Base-by-base conservation (phyloP, 371 early-diverging fungal species). In the Dichotomocladium elegans region DNA sequence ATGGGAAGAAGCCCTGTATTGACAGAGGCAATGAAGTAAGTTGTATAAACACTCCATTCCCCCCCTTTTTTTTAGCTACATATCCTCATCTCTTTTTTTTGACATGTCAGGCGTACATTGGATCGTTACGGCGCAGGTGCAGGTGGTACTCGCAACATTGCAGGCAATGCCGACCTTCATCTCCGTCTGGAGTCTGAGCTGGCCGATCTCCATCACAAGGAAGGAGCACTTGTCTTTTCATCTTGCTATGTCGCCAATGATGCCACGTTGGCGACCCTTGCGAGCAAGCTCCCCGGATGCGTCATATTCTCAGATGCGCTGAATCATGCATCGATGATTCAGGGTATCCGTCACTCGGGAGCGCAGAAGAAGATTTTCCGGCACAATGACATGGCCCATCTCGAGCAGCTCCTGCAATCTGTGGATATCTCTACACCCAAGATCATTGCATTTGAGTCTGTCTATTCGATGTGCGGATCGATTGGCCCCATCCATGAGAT, bases 231-330 rank as follows among this genome's bases (percentile, higher is more conserved):
- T 22, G 94, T 98, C 29, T 98, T 98, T 61, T 93, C 97, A 12
- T 97, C 97, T 47, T 98, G 99, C 84, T 96, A 91, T 70, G 99
- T 98, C 10, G 99, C 99, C 62, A 98, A 98, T 71, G 99, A 98
- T 64, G 96, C 97, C 17, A 95, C 95, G 7, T 70, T 98, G 19
- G 82, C 90, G 35, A 98, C 99, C 8, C 72, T 98, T 45, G 95
- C 92, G 26, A 77, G 86, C 49, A 93, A 94, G 63, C 68, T 98
- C 64, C 97, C 97, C 48, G 87, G 86, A 40, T 93, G 94, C 70
- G 90, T 96, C 42, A 93, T 96, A 69, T 93, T 96, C 64, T 92
- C 93, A 19, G 99, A 98, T 70, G 69, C 85, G 10, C 79, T 90
- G 68, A 98, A 98, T 74, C 99, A 98, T 69, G 99, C 99, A 21